These are phyloP conservation scores for Mycena latifolia DNA, from an alignment of 768 basidiomycete genomes.

Conservation along the genomic window DNA sequence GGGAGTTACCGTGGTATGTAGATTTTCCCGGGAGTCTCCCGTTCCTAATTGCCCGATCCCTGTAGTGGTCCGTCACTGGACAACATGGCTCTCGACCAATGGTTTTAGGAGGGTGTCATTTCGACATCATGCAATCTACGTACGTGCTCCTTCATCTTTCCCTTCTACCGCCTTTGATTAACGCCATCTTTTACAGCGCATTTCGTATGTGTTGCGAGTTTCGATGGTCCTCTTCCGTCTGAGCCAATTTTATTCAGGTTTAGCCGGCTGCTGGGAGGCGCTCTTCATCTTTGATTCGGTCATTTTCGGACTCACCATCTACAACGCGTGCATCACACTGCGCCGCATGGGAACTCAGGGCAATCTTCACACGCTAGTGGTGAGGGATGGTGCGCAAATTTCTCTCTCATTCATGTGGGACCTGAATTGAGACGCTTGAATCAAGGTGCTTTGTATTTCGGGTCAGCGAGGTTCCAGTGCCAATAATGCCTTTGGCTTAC, in stretches of 20 bases:
- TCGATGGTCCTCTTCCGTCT: background rate
- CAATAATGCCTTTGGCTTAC: too few species aligned
- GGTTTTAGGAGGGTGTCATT: slow-evolving; percentile 24
- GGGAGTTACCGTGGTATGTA: background rate
- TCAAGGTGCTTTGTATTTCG: slow-evolving; percentile 10
- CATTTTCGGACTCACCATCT: slow-evolving; percentile 29
- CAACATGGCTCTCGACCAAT: slow-evolving; percentile 5
- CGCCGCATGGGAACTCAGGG: background rate
- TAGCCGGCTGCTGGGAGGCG: slow-evolving; percentile 25
- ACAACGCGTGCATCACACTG: slow-evolving; percentile 3
- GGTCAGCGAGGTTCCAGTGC: background rate
- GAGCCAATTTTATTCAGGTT: background rate
- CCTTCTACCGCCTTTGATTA: background rate
- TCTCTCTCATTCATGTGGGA: background rate
- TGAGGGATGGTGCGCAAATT: background rate
- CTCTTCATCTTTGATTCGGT: slow-evolving; percentile 39
- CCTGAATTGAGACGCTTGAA: too few species aligned
- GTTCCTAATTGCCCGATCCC: background rate
- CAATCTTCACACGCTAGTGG: background rate
- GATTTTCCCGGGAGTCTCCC: background rate
- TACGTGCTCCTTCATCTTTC: slow-evolving; percentile 2
- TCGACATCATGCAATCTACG: background rate
- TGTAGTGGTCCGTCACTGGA: slow-evolving; percentile 2
- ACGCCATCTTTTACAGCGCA: background rate
- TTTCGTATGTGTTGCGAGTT: slow-evolving; percentile 5